Base-by-base conservation (phyloP, 306 rosid species). In the Psophocarpus tetragonolobus region DNA sequence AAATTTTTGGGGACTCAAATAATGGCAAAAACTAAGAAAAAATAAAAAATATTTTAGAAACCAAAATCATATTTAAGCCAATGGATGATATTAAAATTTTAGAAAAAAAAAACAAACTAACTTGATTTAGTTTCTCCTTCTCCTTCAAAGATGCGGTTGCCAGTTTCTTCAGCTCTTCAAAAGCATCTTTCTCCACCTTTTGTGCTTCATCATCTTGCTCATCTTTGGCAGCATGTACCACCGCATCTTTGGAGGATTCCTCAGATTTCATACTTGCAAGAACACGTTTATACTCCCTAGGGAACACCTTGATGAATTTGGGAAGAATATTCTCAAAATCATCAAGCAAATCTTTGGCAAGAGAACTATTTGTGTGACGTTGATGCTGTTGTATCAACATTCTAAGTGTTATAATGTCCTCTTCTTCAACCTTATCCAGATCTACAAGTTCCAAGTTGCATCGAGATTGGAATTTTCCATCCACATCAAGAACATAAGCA, bases 321-420 rank as follows among this genome's bases (percentile, higher is more conserved):
- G 98, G 98, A 76, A 96, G 65, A 79, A 96, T 86, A 75, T 71
- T 86, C 61, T 90, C 93, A 68, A 92, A 89, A 75, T 90, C 89
- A 65, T 24, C 84, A n/a, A 96, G 91, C 74, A 96, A 91, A 84
- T 90, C 96, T 85, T 90, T 86, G 62, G 98, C 93, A 48, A 91
- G 83, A 72, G 26, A n/a, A 82, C 99, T 96, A 48, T 87, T 85
- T 77, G 99, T 96, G 86, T 96, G 89, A 18, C 99, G 98, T 68
- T 92, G 98, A 74, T 96, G 99, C 82, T 96, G 99, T 67, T 96
- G 99, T 79, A 92, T 83, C 96, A 96, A 75, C 98, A 91, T 96
- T 81, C 79, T 90, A 14, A 96, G 90, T 45, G 91, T 87, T 80
- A 74, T 41, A 8, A 90, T 84, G 77, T 96, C 97, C 60, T 90